Conservation (phyloP, 164 flowering plant genomes). For the Aristolochia contorta region DNA sequence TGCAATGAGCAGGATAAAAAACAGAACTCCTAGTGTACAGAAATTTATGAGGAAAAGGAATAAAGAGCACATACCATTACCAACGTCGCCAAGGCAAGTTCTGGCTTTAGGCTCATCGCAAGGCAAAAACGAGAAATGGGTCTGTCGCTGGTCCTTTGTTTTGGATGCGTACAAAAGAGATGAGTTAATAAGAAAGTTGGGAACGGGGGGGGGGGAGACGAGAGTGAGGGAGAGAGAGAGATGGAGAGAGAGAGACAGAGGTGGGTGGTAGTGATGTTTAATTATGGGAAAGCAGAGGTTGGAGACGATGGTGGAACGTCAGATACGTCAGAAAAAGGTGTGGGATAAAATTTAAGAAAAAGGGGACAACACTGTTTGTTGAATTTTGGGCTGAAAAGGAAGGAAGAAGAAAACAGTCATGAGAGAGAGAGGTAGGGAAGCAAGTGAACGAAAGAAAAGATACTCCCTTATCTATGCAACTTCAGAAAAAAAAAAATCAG, state of each 20-base stretch:
- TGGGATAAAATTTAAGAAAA: conserved; percentile 14
- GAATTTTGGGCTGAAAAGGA: conserved; percentile 7
- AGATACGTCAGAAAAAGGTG: conserved; percentile 25
- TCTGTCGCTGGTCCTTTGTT: conserved; percentile 8
- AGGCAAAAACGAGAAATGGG: conserved; percentile 8
- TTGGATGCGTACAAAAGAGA: conserved; percentile 1
- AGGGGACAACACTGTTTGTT: conserved; percentile 11
- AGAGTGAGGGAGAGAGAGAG: conserved; percentile 7
- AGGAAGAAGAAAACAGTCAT: background rate
- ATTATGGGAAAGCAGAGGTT: conserved; percentile 29
- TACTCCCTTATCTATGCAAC: conserved; percentile 3
- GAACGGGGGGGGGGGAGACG: background rate
- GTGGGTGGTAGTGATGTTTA: conserved; percentile 22
- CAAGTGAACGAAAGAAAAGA: background rate
- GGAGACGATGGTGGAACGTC: conserved; percentile 29
- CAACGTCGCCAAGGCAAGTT: background rate
- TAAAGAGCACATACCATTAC: conserved; percentile 3
- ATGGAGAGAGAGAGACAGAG: conserved; percentile 9
- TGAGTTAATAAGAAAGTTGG: background rate
- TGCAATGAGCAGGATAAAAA: no score
- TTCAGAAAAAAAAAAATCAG: background rate
- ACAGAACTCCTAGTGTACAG: no score
- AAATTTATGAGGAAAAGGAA: no score
- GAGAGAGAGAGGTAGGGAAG: background rate
- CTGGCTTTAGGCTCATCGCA: background rate